phyloP scores from a whole-genome alignment of 352 stramenopile genomes.

The Phytophthora melonis region DNA sequence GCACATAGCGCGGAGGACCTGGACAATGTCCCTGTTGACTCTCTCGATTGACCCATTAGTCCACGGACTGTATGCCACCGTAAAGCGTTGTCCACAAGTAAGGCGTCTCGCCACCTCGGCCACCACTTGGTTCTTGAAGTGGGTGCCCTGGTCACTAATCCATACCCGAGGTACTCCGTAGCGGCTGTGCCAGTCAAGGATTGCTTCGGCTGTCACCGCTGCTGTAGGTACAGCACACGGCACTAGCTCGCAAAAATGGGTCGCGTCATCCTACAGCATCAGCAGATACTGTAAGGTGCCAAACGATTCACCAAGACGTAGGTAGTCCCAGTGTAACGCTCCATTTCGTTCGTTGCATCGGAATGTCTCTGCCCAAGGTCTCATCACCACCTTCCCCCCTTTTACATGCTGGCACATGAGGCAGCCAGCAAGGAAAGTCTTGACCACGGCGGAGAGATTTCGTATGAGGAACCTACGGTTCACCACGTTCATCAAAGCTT shows the following conservation, averaged over 20 bases:
- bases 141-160: constrained; percentile 35
- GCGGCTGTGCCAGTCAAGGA: constrained; percentile 33
- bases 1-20: too few relatives aligned
- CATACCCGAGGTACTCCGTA: constrained; percentile 31
- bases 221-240: constrained; percentile 18
- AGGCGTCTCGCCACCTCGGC: background rate
- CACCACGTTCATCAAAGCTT: background rate
- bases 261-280: constrained; percentile 14
- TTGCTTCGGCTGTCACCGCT: constrained; percentile 20
- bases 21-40: too few relatives aligned
- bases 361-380: constrained; percentile 3
- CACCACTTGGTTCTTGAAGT: constrained; percentile 47
- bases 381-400: background rate
- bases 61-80: constrained; percentile 16
- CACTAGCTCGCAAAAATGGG: constrained; percentile 17
- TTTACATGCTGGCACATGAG: background rate
- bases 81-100: constrained; percentile 18
- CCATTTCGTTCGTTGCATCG: constrained; percentile 9
- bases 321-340: background rate
- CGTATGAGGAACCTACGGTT: background rate
- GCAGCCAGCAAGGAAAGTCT: too few relatives aligned
- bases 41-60: too few relatives aligned
- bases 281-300: constrained; percentile 11
- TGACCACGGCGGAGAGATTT: background rate
- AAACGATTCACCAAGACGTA: constrained; percentile 5